Base-by-base conservation (phyloP, 257 asterid genomes). In the Linderniella brevidens region DNA sequence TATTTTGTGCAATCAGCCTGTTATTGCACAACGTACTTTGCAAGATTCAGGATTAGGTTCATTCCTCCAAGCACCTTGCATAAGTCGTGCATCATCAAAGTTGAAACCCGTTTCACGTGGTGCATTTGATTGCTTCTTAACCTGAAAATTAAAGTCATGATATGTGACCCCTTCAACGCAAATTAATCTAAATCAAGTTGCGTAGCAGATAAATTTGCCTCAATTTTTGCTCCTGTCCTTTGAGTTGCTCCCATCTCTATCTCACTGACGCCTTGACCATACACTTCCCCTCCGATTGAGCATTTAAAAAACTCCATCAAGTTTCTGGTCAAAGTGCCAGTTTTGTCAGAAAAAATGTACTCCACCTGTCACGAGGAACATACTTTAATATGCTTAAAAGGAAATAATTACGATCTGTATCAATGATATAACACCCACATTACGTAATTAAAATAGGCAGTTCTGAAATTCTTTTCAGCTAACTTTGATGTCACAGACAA, bases 271-370 rank as follows among this genome's bases (percentile, higher is more conserved):
- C 99, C 99, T 7, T 74, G 58, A 58, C 99, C 99, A 77, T 92
- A 92, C 51, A 79, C 54, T 68, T 92, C 99, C 70, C 94, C 94
- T 45, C 84, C 99, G 62, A 92, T 86, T 6, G 96, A 85, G 67
- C 99, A 92, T 61, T 92, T 92, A 59, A 92, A 92, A 55, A 92
- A 92, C 67, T 92, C 99, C 99, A 92, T 92, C 66, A 86, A 72
- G 60, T 92, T 92, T 68, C 99, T 74, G 0, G 99, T 92, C 60
- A 92, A 68, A 44, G 99, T 92, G 56, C 99, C 99, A 52, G 99
- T 92, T 75, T 92, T 92, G 66, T 92, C 99, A 43, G 99, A 92
- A 68, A 92, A 90, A 55, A 92, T 86, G 62, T 85, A 92, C 57
- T 92, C 99, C 73, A 92, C 96, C 99, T 92, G 72, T 54, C 58